A percentile compares a stretch with the other conserved stretches of the same genome.
These are phyloP conservation scores for Kregervanrija delftensis DNA, from an alignment of 805 yeast genomes.

Conservation along the genomic window DNA sequence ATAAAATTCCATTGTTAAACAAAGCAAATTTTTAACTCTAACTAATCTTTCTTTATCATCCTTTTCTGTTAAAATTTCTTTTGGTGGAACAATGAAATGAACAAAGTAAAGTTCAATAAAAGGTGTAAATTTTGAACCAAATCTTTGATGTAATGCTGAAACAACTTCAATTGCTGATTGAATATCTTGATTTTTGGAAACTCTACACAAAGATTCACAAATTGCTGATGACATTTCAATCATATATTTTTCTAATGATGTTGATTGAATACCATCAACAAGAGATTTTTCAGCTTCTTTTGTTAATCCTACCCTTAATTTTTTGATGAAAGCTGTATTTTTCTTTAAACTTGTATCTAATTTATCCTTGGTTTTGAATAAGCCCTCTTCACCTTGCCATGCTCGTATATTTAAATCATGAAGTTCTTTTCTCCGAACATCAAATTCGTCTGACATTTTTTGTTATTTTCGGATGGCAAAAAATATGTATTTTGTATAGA, in stretches of 20 bases:
- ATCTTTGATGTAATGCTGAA: conserved; percentile 73
- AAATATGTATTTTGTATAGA: too few relatives aligned
- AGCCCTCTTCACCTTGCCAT: conserved; percentile 42
- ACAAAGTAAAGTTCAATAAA: conserved; percentile 36
- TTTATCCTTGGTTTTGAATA: conserved; percentile 19
- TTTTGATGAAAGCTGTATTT: conserved; percentile 73
- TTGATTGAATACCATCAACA: conserved; percentile 52
- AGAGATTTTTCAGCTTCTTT: conserved; percentile 43
- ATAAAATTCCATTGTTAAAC: conserved; percentile 52
- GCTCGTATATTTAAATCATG: conserved; percentile 37
- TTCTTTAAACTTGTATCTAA: conserved; percentile 76
- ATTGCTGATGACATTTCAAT: conserved; percentile 60
- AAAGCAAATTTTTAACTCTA: conserved; percentile 40
- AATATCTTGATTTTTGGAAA: conserved; percentile 50
- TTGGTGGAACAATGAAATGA: conserved; percentile 32
- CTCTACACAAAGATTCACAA: conserved; percentile 52
- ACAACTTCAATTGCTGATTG: conserved; percentile 59
- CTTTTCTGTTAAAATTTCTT: conserved; percentile 28
- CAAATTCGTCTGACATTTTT: conserved; percentile 8
- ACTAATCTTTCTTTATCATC: conserved; percentile 36
- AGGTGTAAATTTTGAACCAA: conserved; percentile 46
- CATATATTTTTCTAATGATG: conserved; percentile 68
- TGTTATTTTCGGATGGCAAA: neutral
- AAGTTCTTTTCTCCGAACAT: conserved; percentile 26
- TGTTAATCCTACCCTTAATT: conserved; percentile 49